Evolutionary conservation across 257 asterid genomes (phyloP).

Genomic region (Solanum phureja): DNA sequence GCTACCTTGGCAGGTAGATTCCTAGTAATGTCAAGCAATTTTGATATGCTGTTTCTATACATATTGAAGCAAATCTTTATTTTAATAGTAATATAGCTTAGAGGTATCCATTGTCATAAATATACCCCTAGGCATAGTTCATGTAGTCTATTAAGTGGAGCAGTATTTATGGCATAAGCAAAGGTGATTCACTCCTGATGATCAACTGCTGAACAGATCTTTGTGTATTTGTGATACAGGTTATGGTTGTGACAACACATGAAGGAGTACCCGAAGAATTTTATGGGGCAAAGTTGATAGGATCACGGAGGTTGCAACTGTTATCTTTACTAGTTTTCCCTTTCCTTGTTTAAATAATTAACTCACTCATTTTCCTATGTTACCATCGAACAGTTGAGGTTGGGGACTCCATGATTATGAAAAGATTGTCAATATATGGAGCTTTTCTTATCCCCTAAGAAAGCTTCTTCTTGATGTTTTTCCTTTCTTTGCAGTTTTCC

Average conservation of each 20-base stretch:
- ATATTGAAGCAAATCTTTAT: background rate
- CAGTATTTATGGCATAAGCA: background rate
- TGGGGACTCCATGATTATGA: background rate
- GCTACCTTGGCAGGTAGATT: background rate
- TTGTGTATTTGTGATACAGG: conserved; percentile 39
- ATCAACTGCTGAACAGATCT: background rate
- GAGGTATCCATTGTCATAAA: background rate
- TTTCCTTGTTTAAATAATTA: background rate
- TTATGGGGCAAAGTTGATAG: conserved; percentile 90
- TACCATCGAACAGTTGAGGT: background rate
- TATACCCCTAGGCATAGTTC: background rate
- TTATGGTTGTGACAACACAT: conserved; percentile 96
- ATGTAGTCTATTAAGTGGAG: background rate
- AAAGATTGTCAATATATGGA: background rate
- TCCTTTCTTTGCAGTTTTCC: conserved; percentile 64
- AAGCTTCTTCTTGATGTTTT: background rate
- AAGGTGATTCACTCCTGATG: background rate
- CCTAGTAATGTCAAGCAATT: background rate
- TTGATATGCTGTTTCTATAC: background rate
- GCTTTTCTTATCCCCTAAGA: background rate
- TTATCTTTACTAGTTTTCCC: background rate
- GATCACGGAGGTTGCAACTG: conserved; percentile 68
- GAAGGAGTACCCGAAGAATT: conserved; percentile 96
- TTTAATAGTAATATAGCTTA: background rate
- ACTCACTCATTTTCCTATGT: background rate